phyloP scores from a whole-genome alignment of 2,329 filamentous ascomycete genomes.

The Colletotrichum zoysiae region DNA sequence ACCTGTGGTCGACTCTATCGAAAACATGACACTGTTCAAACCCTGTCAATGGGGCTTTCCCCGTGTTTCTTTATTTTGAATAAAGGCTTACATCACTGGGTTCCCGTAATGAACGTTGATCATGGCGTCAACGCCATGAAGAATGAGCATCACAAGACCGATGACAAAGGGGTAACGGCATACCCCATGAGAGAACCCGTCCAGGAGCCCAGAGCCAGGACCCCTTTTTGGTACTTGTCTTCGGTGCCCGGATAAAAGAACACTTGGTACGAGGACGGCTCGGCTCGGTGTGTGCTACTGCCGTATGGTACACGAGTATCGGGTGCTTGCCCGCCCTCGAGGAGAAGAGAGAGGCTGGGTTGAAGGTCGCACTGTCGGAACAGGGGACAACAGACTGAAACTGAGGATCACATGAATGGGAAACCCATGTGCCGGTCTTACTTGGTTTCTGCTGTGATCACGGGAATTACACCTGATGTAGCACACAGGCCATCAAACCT shows the following conservation, averaged over 20 bases:
- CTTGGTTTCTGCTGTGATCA: background rate
- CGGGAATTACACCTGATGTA: background rate
- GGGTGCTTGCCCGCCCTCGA: background rate
- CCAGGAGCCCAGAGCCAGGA: background rate
- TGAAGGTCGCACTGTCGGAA: background rate
- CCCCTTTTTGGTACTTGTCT: background rate
- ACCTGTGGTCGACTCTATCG: background rate
- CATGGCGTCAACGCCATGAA: background rate
- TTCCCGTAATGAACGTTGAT: background rate
- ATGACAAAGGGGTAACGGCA: background rate
- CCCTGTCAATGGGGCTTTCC: too few species aligned
- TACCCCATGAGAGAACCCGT: background rate
- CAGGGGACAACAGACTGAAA: background rate
- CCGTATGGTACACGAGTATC: background rate
- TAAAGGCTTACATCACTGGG: background rate
- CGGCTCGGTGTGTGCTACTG: background rate
- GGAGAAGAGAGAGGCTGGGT: background rate
- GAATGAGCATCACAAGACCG: too few species aligned
- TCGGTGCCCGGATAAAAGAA: too few species aligned
- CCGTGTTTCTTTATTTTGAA: background rate
- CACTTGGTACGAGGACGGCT: background rate
- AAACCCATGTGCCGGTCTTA: background rate
- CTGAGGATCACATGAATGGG: background rate
- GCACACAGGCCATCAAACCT: rapidly evolving
- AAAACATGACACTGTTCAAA: background rate